A percentile compares a stretch with the other conserved stretches of the same genome.
Conservation (phyloP, 176 grass and related monocot species). For the Cenchrus fungigraminus region DNA sequence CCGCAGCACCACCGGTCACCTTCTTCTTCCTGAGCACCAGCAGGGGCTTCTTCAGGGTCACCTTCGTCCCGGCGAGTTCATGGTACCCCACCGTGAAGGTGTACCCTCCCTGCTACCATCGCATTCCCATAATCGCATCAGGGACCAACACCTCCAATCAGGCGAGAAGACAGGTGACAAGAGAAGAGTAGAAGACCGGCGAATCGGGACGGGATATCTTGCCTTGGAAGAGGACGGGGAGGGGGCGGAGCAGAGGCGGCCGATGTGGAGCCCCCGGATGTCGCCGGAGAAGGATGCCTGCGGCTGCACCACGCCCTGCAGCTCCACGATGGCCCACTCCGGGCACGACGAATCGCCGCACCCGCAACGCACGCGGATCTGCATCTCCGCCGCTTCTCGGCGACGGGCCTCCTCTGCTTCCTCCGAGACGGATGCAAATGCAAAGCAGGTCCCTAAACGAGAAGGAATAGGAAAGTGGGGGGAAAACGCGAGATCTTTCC, state of each 20-base stretch:
- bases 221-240: conserved; percentile 59
- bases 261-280: conserved; percentile 83
- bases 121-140: not conserved
- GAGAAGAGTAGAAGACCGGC: not conserved
- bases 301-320: conserved; percentile 85
- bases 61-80: conserved; percentile 69
- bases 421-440: too few species aligned
- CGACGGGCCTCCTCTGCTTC: not conserved
- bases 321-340: conserved; percentile 88
- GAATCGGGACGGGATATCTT: not conserved
- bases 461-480: too few species aligned
- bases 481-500: too few species aligned
- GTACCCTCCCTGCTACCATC: conserved; percentile 51
- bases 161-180: not conserved
- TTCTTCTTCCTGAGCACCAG: conserved; percentile 80
- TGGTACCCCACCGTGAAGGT: conserved; percentile 93
- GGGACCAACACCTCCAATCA: not conserved
- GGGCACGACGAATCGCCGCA: conserved; percentile 68
- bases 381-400: conserved; percentile 45
- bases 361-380: conserved; percentile 72
- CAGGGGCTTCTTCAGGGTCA: conserved; percentile 82
- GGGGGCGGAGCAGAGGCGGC: conserved; percentile 73
- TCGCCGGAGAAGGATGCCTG: conserved; percentile 56
- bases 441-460: too few species aligned
- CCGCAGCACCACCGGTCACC: not conserved